Evolutionary conservation across 31 red algal species (phyloP).

Genomic region (Bonnemaisonia californica): DNA sequence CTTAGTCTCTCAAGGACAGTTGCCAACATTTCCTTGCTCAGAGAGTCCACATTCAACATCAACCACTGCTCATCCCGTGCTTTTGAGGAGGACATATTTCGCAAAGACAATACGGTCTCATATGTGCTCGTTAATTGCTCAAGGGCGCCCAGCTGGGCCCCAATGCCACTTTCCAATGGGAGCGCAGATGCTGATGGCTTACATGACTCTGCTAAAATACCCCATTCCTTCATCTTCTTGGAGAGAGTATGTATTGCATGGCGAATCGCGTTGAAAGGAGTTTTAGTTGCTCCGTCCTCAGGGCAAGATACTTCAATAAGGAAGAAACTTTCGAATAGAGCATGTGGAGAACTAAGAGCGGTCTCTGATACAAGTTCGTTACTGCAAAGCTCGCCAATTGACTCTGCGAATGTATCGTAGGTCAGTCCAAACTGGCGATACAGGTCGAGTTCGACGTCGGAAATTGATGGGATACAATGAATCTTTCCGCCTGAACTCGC

Average conservation of each 20-base stretch:
- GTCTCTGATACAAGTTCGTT: background rate
- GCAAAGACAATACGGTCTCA: background rate
- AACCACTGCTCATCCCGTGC: background rate
- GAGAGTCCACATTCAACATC: background rate
- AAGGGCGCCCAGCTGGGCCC: background rate
- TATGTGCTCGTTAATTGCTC: background rate
- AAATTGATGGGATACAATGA: constrained; percentile 1
- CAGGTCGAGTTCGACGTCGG: constrained; percentile 5
- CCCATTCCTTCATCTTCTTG: background rate
- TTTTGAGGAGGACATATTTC: background rate
- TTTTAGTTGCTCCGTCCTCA: background rate
- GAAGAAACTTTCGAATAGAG: background rate
- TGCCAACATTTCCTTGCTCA: background rate
- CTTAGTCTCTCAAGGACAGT: background rate
- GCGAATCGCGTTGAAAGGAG: background rate
- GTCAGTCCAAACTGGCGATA: constrained; percentile 7
- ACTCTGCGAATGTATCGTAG: background rate
- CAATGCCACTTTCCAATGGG: background rate
- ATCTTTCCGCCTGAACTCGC: constrained; percentile 4
- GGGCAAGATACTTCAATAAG: background rate
- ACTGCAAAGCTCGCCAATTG: background rate
- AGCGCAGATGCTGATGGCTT: too few relatives aligned
- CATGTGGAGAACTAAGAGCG: background rate
- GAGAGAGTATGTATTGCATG: background rate
- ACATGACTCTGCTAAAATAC: too few relatives aligned